Base-by-base conservation (phyloP, 495 filamentous ascomycete species). In the Penicillium atrosanguineum region DNA sequence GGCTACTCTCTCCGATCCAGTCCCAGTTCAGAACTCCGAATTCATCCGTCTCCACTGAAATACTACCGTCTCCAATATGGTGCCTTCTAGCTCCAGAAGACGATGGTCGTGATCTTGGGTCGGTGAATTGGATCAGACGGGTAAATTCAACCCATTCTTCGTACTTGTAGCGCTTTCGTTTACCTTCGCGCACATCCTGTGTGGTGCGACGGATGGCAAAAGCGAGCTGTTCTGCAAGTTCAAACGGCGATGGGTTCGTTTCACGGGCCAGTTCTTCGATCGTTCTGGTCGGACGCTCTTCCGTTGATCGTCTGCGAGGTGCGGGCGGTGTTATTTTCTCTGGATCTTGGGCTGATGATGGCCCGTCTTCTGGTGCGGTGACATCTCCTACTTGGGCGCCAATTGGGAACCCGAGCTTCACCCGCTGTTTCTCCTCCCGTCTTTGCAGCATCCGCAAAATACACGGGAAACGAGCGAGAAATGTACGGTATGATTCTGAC, bases 61-160 rank as follows among this genome's bases (percentile, higher is more conserved):
- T 37, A 4, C 45, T 44, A 1, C 38, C 26, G 1, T 41, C 31
- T 34, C 28, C n/a, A 14, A 14, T 19, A 19, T 11, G 11, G 2
- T 28, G 16, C 5, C 9, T 37, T 20, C 19, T 46, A n/a, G 23
- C 38, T 12, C 34, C 26, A 6, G 55, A 51, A 0, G 53, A 44
- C 16, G 41, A 34, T 6, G 53, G 58, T 23, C 55, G 36, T 15
- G 49, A 39, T 6, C 48, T 52, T 11, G 75, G 71, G 39, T 78
- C 62, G 2, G 78, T 83, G 55, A 85, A 84, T 6, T 79, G 76
- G 28, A 87, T 86, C 43, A 87, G 57, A 16, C 76, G 73, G 19
- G 81, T 84, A 31, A 80, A 82, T 42, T 83, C 76, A 11, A 80
- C 82, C 84, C 84, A 87, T 58, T 87, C 83, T 55, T 85, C 83